phyloP scores from a whole-genome alignment of 257 asterid species.

The Primulina huaijiensis region DNA sequence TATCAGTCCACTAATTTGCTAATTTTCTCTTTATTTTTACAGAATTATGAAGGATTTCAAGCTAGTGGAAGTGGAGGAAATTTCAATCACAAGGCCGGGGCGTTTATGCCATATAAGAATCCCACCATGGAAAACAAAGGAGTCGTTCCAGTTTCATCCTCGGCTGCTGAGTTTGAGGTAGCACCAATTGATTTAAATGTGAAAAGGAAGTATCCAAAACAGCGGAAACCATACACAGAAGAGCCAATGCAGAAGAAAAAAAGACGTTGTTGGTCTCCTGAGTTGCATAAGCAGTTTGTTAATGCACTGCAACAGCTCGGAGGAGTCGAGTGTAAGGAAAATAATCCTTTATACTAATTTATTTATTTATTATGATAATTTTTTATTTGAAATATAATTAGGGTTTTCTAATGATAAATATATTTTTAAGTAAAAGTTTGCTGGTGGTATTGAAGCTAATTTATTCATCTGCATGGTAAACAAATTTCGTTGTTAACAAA shows the following conservation, averaged over 20 bases:
- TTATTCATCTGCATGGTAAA: too few species aligned
- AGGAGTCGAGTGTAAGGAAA: conserved; percentile 48
- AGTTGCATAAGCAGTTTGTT: conserved; percentile 55
- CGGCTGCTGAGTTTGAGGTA: conserved; percentile 23
- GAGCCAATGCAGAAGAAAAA: conserved; percentile 45
- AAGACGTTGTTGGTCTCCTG: conserved; percentile 75
- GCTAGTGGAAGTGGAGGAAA: conserved; percentile 14
- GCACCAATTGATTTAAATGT: conserved; percentile 17
- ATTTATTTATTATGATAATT: too few species aligned
- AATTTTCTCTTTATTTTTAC: not conserved
- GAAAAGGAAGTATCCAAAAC: conserved; percentile 16
- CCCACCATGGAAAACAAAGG: conserved; percentile 16
- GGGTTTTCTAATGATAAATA: not conserved
- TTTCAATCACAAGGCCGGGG: conserved; percentile 36
- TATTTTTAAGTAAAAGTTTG: too few species aligned
- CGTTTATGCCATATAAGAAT: conserved; percentile 40
- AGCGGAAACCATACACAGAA: conserved; percentile 13
- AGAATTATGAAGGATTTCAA: conserved; percentile 35
- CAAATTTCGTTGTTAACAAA: too few species aligned
- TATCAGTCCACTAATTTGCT: too few species aligned
- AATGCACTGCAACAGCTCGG: conserved; percentile 57
- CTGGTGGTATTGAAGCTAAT: too few species aligned
- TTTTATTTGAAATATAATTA: too few species aligned
- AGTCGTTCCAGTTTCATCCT: conserved; percentile 27
- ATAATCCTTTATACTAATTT: not conserved